Percentiles rank a stretch among this genome's conserved stretches.
Evolutionary conservation across 2,329 filamentous ascomycete species (phyloP).

Genomic region (Calonectria henricotiae): DNA sequence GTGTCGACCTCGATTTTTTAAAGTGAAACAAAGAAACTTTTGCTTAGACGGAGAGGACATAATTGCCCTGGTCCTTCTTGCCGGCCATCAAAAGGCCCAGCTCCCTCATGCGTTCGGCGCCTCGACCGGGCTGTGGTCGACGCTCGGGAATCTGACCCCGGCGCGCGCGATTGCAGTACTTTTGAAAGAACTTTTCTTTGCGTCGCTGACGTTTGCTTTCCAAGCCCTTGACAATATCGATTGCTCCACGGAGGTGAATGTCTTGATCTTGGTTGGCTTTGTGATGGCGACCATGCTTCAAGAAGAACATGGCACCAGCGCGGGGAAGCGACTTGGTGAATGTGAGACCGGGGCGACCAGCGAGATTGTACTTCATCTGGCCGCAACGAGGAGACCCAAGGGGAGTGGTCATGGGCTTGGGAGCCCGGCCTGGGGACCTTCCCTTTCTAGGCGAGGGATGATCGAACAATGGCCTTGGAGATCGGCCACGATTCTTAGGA

Average conservation of each 20-base stretch:
- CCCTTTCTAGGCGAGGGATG: constrained; percentile 80
- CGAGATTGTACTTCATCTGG: constrained; percentile 59
- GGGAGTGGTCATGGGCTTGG: constrained; percentile 60
- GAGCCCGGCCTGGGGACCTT: constrained; percentile 82
- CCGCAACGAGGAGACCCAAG: constrained; percentile 61
- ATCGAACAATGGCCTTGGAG: constrained; percentile 72
- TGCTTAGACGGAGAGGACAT: constrained; percentile 81
- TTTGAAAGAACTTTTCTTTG: constrained; percentile 92
- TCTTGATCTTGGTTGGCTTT: constrained; percentile 60
- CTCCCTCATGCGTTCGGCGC: constrained; percentile 88
- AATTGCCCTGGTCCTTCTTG: constrained; percentile 81
- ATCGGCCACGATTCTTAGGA: constrained; percentile 67
- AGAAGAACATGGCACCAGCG: constrained; percentile 79
- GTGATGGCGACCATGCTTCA: constrained; percentile 62
- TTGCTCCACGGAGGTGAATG: constrained; percentile 88
- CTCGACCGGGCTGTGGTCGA: constrained; percentile 85
- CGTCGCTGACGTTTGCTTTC: constrained; percentile 95
- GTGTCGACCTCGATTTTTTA: constrained; percentile 13
- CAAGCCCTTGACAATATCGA: constrained; percentile 97
- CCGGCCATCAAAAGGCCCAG: constrained; percentile 91
- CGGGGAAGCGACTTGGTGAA: constrained; percentile 91
- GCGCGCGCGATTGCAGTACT: constrained; percentile 87
- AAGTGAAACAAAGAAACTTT: constrained; percentile 25
- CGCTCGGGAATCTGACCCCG: constrained; percentile 77
- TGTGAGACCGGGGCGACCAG: constrained; percentile 77